Percentiles rank a stretch among this genome's conserved stretches.
Conservation (phyloP, 768 basidiomycete species). For the Mycena olivaceomarginata region DNA sequence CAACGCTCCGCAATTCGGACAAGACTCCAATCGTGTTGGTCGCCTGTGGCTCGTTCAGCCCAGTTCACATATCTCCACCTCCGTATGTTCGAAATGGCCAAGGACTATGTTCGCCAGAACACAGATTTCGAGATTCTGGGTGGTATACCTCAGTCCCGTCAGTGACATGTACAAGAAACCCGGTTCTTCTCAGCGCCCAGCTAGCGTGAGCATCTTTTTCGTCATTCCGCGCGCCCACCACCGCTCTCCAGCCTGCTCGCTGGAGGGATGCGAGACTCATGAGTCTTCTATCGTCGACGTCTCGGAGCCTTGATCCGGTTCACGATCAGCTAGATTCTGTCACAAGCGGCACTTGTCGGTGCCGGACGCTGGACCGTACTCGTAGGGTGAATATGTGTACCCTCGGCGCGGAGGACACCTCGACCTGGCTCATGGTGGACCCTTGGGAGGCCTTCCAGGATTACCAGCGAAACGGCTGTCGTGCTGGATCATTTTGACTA, state of each 20-base stretch:
- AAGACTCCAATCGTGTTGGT: conserved; percentile 96
- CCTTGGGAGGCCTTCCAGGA: conserved; percentile 97
- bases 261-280: conserved; percentile 4
- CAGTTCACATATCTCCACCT: conserved; percentile 98
- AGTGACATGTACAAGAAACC: conserved; percentile 98
- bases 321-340: conserved; percentile 44
- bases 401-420: conserved; percentile 92
- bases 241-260: conserved; percentile 14
- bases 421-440: conserved; percentile 97
- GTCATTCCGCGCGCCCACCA: conserved; percentile 10
- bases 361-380: conserved; percentile 48
- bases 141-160: conserved; percentile 97
- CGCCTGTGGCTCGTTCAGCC: conserved; percentile 98
- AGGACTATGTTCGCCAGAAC: conserved; percentile 95
- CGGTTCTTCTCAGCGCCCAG: conserved; percentile 89
- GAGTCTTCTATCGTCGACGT: conserved; percentile 44
- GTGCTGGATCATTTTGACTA: conserved; percentile 98
- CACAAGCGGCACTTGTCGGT: conserved; percentile 38
- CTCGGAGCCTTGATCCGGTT: conserved; percentile 46
- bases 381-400: conserved; percentile 90
- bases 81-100: conserved; percentile 99
- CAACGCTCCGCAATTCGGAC: conserved; percentile 72
- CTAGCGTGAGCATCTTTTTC: conserved; percentile 81
- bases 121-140: conserved; percentile 96
- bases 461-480: conserved; percentile 96